Percentiles rank a stretch among this genome's conserved stretches.
Conservation (phyloP, 768 basidiomycete species). For the Leucosporidium scottii region DNA sequence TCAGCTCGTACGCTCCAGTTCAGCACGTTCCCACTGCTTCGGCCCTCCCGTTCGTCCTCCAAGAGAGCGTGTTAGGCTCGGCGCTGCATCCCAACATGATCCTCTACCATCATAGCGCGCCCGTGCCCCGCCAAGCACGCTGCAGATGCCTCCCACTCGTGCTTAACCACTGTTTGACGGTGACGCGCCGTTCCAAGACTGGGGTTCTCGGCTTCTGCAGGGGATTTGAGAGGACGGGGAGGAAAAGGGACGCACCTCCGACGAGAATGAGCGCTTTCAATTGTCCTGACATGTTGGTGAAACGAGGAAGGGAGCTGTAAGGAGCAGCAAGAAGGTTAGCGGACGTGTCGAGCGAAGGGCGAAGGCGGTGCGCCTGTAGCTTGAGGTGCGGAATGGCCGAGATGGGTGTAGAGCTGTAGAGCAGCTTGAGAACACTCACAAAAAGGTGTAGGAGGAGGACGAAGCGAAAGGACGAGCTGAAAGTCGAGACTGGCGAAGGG, state of each 20-base stretch:
- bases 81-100: too few relatives aligned
- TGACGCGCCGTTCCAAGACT: too few relatives aligned
- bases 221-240: not conserved
- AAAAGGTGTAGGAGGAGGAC: not conserved
- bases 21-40: not conserved
- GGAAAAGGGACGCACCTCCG: conserved; percentile 42
- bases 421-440: not conserved
- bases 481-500: not conserved
- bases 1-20: too few relatives aligned
- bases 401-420: not conserved
- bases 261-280: conserved; percentile 48
- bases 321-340: not conserved
- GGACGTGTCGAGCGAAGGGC: not conserved
- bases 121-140: too few relatives aligned
- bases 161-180: too few relatives aligned
- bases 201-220: too few relatives aligned
- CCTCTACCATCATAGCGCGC: too few relatives aligned
- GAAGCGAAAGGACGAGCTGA: not conserved
- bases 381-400: not conserved
- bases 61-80: not conserved
- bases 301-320: not conserved
- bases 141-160: too few relatives aligned
- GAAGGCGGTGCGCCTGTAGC: not conserved
- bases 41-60: not conserved
- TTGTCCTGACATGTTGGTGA: conserved; percentile 10